phyloP scores from a whole-genome alignment of 2,329 filamentous ascomycete genomes.

The Orbilia ellipsospora region DNA sequence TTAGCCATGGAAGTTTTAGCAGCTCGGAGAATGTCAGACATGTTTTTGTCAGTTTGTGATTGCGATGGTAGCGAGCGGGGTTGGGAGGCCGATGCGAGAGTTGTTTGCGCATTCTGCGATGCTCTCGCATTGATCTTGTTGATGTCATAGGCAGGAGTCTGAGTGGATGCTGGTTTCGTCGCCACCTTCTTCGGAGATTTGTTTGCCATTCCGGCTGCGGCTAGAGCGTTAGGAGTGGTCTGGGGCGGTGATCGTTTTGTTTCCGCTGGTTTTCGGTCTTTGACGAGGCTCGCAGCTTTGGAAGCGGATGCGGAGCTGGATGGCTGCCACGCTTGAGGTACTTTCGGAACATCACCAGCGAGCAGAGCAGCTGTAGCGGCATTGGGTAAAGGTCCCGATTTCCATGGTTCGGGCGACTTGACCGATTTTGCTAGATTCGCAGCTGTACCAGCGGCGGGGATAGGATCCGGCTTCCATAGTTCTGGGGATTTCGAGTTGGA shows the following conservation, averaged over 20 bases:
- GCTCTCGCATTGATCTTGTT: slow-evolving; percentile 49
- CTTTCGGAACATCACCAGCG: slow-evolving; percentile 36
- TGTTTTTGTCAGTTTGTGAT: slow-evolving; percentile 47
- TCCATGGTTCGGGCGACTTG: slow-evolving; percentile 48
- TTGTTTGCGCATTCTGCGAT: slow-evolving; percentile 47
- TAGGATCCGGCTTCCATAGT: slow-evolving; percentile 36
- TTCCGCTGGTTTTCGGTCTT: slow-evolving; percentile 27
- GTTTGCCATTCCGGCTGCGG: slow-evolving; percentile 39
- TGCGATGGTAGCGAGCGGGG: slow-evolving; percentile 19
- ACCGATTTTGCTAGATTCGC: slow-evolving; percentile 44
- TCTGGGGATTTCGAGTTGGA: slow-evolving; percentile 43
- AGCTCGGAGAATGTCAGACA: slow-evolving; percentile 44
- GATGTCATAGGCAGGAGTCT: slow-evolving; percentile 48
- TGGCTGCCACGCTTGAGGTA: slow-evolving; percentile 39
- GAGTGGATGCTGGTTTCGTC: slow-evolving; percentile 17
- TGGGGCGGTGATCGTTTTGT: slow-evolving; percentile 22
- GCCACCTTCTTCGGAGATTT: slow-evolving; percentile 26
- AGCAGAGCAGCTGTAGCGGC: slow-evolving; percentile 39
- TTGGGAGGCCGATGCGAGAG: slow-evolving; percentile 29
- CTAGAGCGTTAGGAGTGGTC: slow-evolving; percentile 39
- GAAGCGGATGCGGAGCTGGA: slow-evolving; percentile 40
- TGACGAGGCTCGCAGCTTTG: slow-evolving; percentile 27
- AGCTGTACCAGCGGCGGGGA: slow-evolving; percentile 47
- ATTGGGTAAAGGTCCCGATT: slow-evolving; percentile 30
- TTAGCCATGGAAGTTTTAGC: slow-evolving; percentile 42